Evolutionary conservation across 2,329 filamentous ascomycete genomes (phyloP).

Genomic region (Phialophora expanda): DNA sequence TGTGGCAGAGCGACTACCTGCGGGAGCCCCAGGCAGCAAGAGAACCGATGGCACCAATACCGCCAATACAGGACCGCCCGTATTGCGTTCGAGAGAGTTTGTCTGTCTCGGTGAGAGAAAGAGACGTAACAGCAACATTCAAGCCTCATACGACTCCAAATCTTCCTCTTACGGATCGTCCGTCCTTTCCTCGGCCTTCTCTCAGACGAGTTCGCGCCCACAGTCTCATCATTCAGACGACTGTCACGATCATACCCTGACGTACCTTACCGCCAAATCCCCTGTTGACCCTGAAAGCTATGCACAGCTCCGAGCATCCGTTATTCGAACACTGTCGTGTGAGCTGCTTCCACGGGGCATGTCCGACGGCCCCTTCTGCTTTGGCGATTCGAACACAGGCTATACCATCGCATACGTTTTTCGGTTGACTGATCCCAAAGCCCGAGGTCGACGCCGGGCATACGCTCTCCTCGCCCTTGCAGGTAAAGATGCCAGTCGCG

Average conservation of each 20-base stretch:
- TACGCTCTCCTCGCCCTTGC: constrained; percentile 64
- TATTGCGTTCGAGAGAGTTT: constrained; percentile 60
- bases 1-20: constrained; percentile 59
- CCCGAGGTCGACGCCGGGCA: constrained; percentile 61
- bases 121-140: constrained; percentile 36
- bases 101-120: constrained; percentile 53
- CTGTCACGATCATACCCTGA: constrained; percentile 62
- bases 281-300: constrained; percentile 60
- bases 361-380: constrained; percentile 63
- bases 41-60: constrained; percentile 55
- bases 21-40: constrained; percentile 58
- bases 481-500: constrained; percentile 57
- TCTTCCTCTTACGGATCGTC: constrained; percentile 34
- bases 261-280: constrained; percentile 63
- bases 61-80: constrained; percentile 56
- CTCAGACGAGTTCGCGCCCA: constrained; percentile 42
- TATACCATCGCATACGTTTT: constrained; percentile 67
- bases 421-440: constrained; percentile 62
- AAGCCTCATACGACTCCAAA: constrained; percentile 47
- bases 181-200: constrained; percentile 46
- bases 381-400: constrained; percentile 61
- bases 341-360: constrained; percentile 62
- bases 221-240: constrained; percentile 26
- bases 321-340: constrained; percentile 63
- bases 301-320: constrained; percentile 61